phyloP scores from a whole-genome alignment of 148 eudicot species.

The Simmondsia chinensis region DNA sequence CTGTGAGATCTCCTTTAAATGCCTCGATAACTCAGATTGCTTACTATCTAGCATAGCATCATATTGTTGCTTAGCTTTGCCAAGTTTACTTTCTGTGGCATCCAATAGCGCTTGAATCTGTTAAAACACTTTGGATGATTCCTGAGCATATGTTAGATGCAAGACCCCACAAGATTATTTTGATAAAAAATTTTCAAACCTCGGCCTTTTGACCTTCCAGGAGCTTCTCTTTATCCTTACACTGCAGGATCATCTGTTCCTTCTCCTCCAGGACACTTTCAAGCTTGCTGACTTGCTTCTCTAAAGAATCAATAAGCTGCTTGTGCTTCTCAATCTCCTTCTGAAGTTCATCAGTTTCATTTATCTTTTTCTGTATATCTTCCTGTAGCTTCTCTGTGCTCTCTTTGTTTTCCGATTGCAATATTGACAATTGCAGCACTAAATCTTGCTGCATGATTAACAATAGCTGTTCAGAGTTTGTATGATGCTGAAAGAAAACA shows the following conservation, averaged over 20 bases:
- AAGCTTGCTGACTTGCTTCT: slow-evolving; percentile 47
- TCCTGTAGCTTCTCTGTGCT: slow-evolving; percentile 40
- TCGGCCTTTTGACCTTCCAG: slow-evolving; percentile 54
- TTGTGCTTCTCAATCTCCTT: slow-evolving; percentile 41
- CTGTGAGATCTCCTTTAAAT: slow-evolving; percentile 88
- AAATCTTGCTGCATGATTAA: slow-evolving; percentile 52
- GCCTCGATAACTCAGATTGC: slow-evolving; percentile 79
- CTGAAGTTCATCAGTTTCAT: slow-evolving; percentile 44
- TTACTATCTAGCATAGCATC: slow-evolving; percentile 82
- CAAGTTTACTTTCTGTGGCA: slow-evolving; percentile 59
- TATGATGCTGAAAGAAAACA: neutral
- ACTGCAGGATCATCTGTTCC: slow-evolving; percentile 45
- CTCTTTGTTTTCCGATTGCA: slow-evolving; percentile 52
- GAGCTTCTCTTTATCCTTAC: slow-evolving; percentile 45
- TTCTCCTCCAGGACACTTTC: slow-evolving; percentile 44
- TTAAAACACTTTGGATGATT: slow-evolving; percentile 9
- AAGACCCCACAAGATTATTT: neutral
- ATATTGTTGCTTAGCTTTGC: slow-evolving; percentile 73
- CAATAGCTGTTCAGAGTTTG: slow-evolving; percentile 1
- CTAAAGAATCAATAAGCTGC: slow-evolving; percentile 34
- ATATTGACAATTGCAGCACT: slow-evolving; percentile 36
- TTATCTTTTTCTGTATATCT: slow-evolving; percentile 46
- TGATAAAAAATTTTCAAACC: slow-evolving; percentile 28
- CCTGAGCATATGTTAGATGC: neutral
- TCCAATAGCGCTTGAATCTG: slow-evolving; percentile 50